These are phyloP conservation scores for Dothiorella sarmentorum DNA, from an alignment of 2,329 filamentous ascomycete genomes.

Conservation along the genomic window DNA sequence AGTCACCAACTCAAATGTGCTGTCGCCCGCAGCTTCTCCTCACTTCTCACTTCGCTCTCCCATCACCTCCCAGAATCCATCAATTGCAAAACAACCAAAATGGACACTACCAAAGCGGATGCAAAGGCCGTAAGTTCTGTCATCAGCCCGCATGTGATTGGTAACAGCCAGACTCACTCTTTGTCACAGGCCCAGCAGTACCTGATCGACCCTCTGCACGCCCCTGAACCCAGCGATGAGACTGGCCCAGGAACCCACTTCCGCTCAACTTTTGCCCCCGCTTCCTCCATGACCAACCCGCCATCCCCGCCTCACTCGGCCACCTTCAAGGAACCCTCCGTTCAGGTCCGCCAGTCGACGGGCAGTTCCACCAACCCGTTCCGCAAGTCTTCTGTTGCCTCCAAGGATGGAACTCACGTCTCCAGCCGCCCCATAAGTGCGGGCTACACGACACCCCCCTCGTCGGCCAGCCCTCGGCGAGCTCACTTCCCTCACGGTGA, in stretches of 20 bases:
- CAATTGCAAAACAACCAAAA: background rate
- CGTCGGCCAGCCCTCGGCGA: conserved; percentile 53
- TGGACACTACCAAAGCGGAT: conserved; percentile 13
- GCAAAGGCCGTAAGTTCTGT: conserved; percentile 13
- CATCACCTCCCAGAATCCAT: background rate
- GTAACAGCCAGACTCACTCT: background rate
- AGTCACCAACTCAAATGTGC: conserved; percentile 7
- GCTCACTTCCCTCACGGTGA: conserved; percentile 34
- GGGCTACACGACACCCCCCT: conserved; percentile 51
- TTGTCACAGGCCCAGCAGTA: conserved; percentile 60
- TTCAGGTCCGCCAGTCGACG: conserved; percentile 33
- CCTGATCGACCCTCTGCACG: conserved; percentile 66
- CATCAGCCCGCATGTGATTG: background rate
- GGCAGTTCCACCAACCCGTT: conserved; percentile 45
- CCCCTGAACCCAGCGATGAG: conserved; percentile 64
- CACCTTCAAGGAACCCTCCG: conserved; percentile 28
- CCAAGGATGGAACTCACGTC: conserved; percentile 28
- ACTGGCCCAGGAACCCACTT: conserved; percentile 62
- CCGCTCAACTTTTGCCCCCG: conserved; percentile 29
- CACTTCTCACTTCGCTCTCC: background rate
- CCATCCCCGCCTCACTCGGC: conserved; percentile 2
- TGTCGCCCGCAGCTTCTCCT: background rate
- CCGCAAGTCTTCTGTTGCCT: conserved; percentile 27
- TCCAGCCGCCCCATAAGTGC: conserved; percentile 28
- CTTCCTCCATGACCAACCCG: conserved; percentile 20